Base-by-base conservation (phyloP, 2,329 filamentous ascomycete genomes). In the Myriosclerotinia curreyana region DNA sequence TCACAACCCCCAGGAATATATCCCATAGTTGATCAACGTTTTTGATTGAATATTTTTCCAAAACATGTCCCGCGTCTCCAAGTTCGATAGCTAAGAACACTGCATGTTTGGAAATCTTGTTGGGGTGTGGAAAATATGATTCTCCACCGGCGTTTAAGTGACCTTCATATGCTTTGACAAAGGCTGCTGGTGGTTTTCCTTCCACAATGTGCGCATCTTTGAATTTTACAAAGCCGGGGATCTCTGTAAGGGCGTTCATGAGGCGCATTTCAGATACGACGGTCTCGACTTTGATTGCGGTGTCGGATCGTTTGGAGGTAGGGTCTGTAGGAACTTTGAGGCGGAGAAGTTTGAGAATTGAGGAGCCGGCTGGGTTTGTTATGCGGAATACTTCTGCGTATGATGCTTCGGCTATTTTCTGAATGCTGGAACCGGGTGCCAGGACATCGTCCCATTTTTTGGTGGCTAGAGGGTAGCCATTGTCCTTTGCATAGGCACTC, bases 321-420 rank as follows among this genome's bases (percentile, higher is more conserved):
- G 66, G 64, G 28, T 74, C 70, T 0, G 58, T 59, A 7, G 67
- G 66, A 11, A 69, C 50, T 14, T 81, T 74, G 12, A 88, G 78
- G 2, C 85, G 81, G 65, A 88, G 85, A 25, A 84, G 81, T 69
- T 88, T 88, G 75, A 88, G 84, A 70, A 88, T 86, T 72, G 84
- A 87, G 34, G 82, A 85, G 11, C 84, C 85, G 20, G 80, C 77
- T 52, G 79, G 77, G 70, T 86, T 87, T 54, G 78, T 82, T 68
- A 88, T 79, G 12, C 84, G 83, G 69, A 87, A 88, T 12, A 88
- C 84, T 71, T 88, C 86, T 7, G 86, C 85, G 69, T 83, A 88
- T 2, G 86, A 88, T 6, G 86, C 85, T 72, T 88, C 86, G 12
- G 86, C 85, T 59, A 88, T 88, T 74, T 88, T 88, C 51, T 80